Base-by-base conservation (phyloP, 495 filamentous ascomycete genomes). In the Aspergillus egyptiacus region DNA sequence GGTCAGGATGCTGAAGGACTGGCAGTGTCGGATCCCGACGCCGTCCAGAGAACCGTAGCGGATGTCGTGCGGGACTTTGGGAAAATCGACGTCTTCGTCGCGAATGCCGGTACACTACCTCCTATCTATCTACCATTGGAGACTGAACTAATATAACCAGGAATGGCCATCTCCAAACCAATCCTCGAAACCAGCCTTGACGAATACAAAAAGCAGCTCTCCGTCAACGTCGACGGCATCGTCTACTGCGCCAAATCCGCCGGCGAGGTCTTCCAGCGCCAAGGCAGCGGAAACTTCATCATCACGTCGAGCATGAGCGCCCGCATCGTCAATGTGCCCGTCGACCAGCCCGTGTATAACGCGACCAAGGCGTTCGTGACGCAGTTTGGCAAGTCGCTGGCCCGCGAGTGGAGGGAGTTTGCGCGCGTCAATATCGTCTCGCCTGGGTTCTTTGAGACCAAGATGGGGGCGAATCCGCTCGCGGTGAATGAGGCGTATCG, bases 221-320 rank as follows among this genome's bases (percentile, higher is more conserved):
- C 67, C 3, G 67, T 70, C 18, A 70, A 70, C 40, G 62, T 70
- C 18, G 67, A 70, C 33, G 67, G 67, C 8, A 60, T 68, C 14
- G 54, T 68, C 15, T 59, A 59, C 45, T 66, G 58, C 27, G 46
- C 65, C 28, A 68, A 68, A 31, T 66, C 56, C 41, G 69, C 60
- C 27, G 74, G 74, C 32, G 59, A 87, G 57, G 84, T 91, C 73
- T 77, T 86, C 56, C 64, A 73, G 8, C 55, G 56, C 38, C 66
- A 74, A 28, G 61, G 63, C 28, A 61, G 56, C 56, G 86, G 86
- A 3, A 87, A 82, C 51, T 73, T 91, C 35, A 81, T 84, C 41
- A 63, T 91, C 53, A 87, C 89, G 53, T 87, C 82, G 2, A 83
- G 78, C 53, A 91, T 91, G 87, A 87, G 82, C 59, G 87, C 76